Conservation (phyloP, 768 basidiomycete genomes). For the Mycena pura region DNA sequence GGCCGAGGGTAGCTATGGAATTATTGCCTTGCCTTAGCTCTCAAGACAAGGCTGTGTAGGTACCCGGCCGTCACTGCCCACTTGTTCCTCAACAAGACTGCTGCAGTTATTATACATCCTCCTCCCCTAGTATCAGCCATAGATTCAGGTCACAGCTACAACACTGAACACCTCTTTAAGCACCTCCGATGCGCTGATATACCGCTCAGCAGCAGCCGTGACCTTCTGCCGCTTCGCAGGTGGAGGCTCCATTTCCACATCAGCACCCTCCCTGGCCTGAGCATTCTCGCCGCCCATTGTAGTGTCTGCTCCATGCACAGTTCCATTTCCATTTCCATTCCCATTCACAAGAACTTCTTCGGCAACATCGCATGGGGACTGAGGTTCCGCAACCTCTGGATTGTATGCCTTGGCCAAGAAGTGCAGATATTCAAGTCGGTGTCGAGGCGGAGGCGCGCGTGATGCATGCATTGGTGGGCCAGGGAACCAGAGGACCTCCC, state of each 20-base stretch:
- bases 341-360: not conserved
- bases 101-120: too few species aligned
- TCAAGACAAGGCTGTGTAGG: too few species aligned
- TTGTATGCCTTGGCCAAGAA: conserved; percentile 49
- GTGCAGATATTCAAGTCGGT: conserved; percentile 59
- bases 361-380: not conserved
- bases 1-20: too few species aligned
- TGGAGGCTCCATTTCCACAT: not conserved
- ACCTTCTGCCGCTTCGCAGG: conserved; percentile 20
- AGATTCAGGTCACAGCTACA: not conserved
- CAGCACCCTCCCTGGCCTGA: not conserved
- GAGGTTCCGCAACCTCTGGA: not conserved
- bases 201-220: conserved; percentile 6
- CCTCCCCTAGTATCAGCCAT: too few species aligned
- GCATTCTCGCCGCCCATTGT: conserved; percentile 14
- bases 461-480: conserved; percentile 64
- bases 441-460: conserved; percentile 40
- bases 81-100: too few species aligned
- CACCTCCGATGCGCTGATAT: conserved; percentile 21
- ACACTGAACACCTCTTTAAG: conserved; percentile 12
- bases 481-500: conserved; percentile 77
- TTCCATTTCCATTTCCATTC: conserved; percentile 3
- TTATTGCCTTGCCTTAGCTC: too few species aligned
- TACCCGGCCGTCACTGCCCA: too few species aligned
- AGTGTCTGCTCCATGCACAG: not conserved